Base-by-base conservation (phyloP, 352 stramenopile genomes). In the Pythium brassicae region DNA sequence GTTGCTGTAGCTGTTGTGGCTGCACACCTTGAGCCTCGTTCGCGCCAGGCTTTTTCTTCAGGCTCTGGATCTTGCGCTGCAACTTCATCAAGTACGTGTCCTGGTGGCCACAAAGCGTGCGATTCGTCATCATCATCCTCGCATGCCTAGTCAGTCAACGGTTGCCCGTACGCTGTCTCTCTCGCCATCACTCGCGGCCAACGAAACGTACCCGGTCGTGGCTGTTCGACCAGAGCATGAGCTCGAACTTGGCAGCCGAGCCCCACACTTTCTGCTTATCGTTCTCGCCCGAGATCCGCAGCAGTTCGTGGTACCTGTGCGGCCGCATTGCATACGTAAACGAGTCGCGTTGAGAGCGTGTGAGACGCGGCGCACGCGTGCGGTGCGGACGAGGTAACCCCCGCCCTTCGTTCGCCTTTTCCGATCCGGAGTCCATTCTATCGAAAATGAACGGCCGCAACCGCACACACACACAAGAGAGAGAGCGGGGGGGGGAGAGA, bases 221-320 rank as follows among this genome's bases (percentile, higher is more conserved):
- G 44, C 76, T 88, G 57, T 81, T 91, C 50, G 81, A 86, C 83
- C 83, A 93, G 27, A 90, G 62, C 79, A 88, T 92, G 62, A 93
- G 66, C 71, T 93, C 83, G 58, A 93, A 93, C 71, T 93, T 93
- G 59, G 83, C 80, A 2, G 83, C 83, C 23, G 83, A 92, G 48
- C 77, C 69, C 83, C 83, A 93, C 37, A 92, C 83, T 60, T 92
- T 91, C 62, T 92, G 83, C 63, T 89, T 87, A 64, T 93, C 81
- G 50, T 72, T 80, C 44, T 93, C 78, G 3, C 80, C 81, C 7
- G 81, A 90, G 68, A 93, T 92, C 22, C 83, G 83, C 56, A 87
- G 70, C 25, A 93, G 66, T 53, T 93, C 83, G 57, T 92, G 83
- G 65, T 93, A 93, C 79, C 83, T 93, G 40, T 46, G 51, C 12